Base-by-base conservation (phyloP, 2,329 filamentous ascomycete species). In the Cercospora berteroae region DNA sequence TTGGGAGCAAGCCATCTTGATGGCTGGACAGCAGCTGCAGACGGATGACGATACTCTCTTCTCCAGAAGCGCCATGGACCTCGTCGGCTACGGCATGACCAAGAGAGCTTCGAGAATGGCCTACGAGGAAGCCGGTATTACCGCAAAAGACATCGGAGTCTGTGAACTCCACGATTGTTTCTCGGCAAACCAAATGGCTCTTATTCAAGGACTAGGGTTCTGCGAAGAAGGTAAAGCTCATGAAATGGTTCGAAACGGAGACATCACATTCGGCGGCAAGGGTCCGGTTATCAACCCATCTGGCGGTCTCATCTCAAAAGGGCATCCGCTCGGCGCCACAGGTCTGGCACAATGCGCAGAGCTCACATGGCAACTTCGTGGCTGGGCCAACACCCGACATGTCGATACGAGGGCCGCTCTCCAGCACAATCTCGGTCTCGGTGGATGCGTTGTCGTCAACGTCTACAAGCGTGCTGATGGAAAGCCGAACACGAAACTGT, bases 101-200 rank as follows among this genome's bases (percentile, higher is more conserved):
- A 85, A 88, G 76, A 82, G 84, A 65, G 94, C 94, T 0, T 89
- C 88, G 7, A 80, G 84, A 68, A 82, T 83, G 0, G 94, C 94
- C n/a, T 83, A 91, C 69, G 83, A 81, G 33, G 91, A 98, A 81
- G 93, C 93, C 0, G 86, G 87, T 23, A 85, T 88, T 2, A 82
- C 81, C 5, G 82, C 91, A 0, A 80, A 82, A 36, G 91, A 96
- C 71, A 86, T 94, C 70, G 88, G 90, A 75, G 91, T 98, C 16
- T 93, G 92, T 76, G 94, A 98, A 82, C 84, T 98, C 68, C 95
- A 98, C 81, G 95, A 98, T 82, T 98, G 95, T 83, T 98, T 98
- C 86, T 93, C 89, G 18, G 89, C 94, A 27, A 98, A 98, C 79
- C 92, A 98, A 83, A 91, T 98, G 90, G 86, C 95, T 61, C 89